Evolutionary conservation across 768 basidiomycete species (phyloP).

Genomic region (Phanerochaete carnosa): DNA sequence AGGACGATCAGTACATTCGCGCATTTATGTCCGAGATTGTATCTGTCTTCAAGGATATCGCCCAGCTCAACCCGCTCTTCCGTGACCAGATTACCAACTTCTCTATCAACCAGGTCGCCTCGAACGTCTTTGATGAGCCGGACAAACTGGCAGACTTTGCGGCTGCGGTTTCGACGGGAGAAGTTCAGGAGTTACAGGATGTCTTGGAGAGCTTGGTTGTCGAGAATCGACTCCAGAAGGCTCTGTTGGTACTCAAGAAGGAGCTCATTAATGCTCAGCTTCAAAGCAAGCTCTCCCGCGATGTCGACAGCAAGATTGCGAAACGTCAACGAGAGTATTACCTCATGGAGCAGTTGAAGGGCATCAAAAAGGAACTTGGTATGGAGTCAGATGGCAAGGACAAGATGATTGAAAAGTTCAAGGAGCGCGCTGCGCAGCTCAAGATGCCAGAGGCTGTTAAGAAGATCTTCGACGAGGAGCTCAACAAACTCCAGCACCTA

Average conservation of each 20-base stretch:
- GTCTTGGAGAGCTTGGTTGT: constrained; percentile 86
- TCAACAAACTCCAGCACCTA: constrained; percentile 83
- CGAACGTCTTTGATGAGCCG: constrained; percentile 95
- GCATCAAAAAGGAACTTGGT: constrained; percentile 93
- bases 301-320: constrained; percentile 93
- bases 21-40: constrained; percentile 97
- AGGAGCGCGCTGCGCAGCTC: constrained; percentile 72
- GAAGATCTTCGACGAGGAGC: constrained; percentile 96
- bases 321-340: constrained; percentile 95
- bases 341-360: constrained; percentile 94
- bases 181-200: constrained; percentile 88
- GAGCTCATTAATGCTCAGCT: constrained; percentile 96
- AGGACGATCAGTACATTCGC: constrained; percentile 92
- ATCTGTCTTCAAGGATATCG: constrained; percentile 97
- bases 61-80: constrained; percentile 95
- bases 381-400: constrained; percentile 97
- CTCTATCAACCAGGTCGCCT: constrained; percentile 86
- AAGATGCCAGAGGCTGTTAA: constrained; percentile 88
- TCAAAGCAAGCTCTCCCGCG: constrained; percentile 87
- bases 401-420: constrained; percentile 89
- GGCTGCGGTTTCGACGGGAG: constrained; percentile 92
- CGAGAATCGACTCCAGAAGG: constrained; percentile 86
- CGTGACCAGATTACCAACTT: constrained; percentile 98
- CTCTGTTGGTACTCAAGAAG: constrained; percentile 91
- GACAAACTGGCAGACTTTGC: constrained; percentile 97